phyloP scores from a whole-genome alignment of 805 yeast genomes.

The Kuraishia ogatae region DNA sequence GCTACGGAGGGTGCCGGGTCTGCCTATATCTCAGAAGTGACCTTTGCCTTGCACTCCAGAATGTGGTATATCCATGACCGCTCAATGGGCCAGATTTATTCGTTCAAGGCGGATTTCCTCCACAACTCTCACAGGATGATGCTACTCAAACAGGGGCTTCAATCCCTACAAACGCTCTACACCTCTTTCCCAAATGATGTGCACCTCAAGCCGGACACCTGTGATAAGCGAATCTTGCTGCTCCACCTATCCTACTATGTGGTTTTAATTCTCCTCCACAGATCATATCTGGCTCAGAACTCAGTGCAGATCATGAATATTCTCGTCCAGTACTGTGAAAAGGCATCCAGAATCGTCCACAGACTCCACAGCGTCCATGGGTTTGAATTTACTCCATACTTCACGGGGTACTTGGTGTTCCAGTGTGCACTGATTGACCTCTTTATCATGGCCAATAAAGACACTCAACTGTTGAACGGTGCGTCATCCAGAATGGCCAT shows the following conservation, averaged over 20 bases:
- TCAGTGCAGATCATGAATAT: slow-evolving; percentile 18
- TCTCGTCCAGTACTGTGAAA: slow-evolving; percentile 15
- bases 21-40: slow-evolving; percentile 12
- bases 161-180: slow-evolving; percentile 13
- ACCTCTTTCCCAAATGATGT: slow-evolving; percentile 15
- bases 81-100: slow-evolving; percentile 22
- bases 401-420: slow-evolving; percentile 21
- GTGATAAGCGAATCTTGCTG: slow-evolving; percentile 16
- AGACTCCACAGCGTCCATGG: slow-evolving; percentile 9
- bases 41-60: slow-evolving; percentile 20
- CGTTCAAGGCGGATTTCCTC: slow-evolving; percentile 22
- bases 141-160: slow-evolving; percentile 20
- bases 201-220: slow-evolving; percentile 6
- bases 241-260: slow-evolving; percentile 22
- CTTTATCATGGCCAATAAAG: slow-evolving; percentile 19
- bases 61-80: slow-evolving; percentile 24
- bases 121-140: slow-evolving; percentile 23
- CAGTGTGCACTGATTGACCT: slow-evolving; percentile 24
- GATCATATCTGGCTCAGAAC: slow-evolving; percentile 21
- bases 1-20: not conserved
- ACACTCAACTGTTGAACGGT: slow-evolving; percentile 10
- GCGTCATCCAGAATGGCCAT: slow-evolving; percentile 13
- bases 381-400: slow-evolving; percentile 18
- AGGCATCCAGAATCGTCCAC: slow-evolving; percentile 14
- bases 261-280: slow-evolving; percentile 16